Conservation (phyloP, 148 eudicot species). For the Camellia sinensis region DNA sequence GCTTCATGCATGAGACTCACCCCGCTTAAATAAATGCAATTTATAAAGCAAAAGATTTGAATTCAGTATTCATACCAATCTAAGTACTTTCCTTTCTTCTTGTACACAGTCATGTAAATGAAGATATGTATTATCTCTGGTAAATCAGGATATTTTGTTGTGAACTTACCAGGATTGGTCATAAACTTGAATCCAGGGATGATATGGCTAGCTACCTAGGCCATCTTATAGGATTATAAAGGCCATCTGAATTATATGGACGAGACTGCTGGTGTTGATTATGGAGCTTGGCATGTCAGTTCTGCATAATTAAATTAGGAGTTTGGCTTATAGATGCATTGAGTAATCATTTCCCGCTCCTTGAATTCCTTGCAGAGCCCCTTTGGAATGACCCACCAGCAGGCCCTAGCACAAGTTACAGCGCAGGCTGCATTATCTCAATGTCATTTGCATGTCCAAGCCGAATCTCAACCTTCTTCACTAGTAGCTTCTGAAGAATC, state of each 20-base stretch:
- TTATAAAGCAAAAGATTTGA: not conserved
- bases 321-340: not conserved
- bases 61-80: not conserved
- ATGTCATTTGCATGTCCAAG: conserved; percentile 46
- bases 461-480: conserved; percentile 31
- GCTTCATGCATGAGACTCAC: not conserved
- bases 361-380: conserved; percentile 49
- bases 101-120: not conserved
- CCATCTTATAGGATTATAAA: not conserved
- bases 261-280: too few species aligned
- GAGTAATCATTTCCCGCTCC: not conserved
- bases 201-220: not conserved
- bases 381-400: conserved; percentile 73
- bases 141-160: not conserved
- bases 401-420: conserved; percentile 77
- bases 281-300: too few species aligned
- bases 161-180: not conserved
- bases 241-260: too few species aligned
- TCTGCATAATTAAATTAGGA: not conserved
- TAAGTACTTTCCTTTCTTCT: not conserved
- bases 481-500: conserved; percentile 19
- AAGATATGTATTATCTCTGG: not conserved
- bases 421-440: conserved; percentile 69
- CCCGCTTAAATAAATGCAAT: not conserved
- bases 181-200: not conserved